These are phyloP conservation scores for Diaporthe amygdali DNA, from an alignment of 2,329 filamentous ascomycete species.

Conservation along the genomic window DNA sequence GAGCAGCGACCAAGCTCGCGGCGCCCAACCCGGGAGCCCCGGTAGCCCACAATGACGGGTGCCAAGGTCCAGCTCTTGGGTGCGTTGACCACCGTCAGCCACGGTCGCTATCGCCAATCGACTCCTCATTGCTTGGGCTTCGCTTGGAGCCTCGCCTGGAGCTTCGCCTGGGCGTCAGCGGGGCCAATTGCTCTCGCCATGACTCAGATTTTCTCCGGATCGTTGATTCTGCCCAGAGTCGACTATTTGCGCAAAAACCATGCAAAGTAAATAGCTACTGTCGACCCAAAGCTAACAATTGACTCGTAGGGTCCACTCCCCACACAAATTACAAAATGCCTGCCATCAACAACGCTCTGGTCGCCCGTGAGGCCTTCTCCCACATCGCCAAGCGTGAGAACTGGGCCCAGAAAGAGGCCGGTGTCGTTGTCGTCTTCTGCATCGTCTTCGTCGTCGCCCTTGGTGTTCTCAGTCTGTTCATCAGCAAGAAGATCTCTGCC, in stretches of 20 bases:
- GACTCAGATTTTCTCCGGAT: neutral
- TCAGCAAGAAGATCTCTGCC: conserved; percentile 40
- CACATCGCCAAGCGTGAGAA: conserved; percentile 61
- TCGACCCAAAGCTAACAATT: neutral
- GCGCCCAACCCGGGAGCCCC: neutral
- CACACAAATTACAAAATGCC: conserved; percentile 36
- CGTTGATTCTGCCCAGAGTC: neutral
- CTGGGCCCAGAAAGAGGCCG: conserved; percentile 62
- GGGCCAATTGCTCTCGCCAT: neutral
- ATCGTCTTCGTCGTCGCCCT: conserved; percentile 62
- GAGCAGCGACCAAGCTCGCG: conserved; percentile 14
- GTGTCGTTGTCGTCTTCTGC: conserved; percentile 67
- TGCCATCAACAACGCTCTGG: conserved; percentile 38
- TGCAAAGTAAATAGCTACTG: neutral
- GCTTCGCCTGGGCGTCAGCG: neutral
- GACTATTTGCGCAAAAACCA: neutral
- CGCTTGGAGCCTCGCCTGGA: neutral
- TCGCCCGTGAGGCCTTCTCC: conserved; percentile 39
- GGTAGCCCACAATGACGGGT: conserved; percentile 21
- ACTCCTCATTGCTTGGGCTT: neutral
- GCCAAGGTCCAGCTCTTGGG: conserved; percentile 20
- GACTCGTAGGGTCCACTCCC: neutral
- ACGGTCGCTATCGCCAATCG: conserved; percentile 10
- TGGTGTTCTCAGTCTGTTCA: conserved; percentile 54
- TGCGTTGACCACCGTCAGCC: conserved; percentile 9